Evolutionary conservation across 1,284 basidiomycete species (phyloP).

Genomic region (Cutaneotrichosporon sp.): DNA sequence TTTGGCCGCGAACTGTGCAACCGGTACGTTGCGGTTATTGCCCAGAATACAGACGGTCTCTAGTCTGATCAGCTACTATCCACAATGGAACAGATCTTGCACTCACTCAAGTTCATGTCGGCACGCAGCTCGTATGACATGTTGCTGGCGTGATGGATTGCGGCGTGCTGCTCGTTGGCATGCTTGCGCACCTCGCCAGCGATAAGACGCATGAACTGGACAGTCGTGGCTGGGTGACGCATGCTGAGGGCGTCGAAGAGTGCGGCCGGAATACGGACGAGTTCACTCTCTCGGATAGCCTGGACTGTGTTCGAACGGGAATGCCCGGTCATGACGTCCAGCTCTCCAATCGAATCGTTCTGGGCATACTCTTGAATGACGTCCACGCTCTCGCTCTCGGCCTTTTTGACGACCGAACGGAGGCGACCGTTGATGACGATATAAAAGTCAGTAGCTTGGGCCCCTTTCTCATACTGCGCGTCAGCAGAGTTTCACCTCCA

Average conservation of each 20-base stretch:
- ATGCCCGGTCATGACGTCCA: constrained; percentile 97
- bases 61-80: constrained; percentile 7
- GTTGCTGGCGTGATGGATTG: constrained; percentile 16
- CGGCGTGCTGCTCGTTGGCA: constrained; percentile 58
- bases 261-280: constrained; percentile 96
- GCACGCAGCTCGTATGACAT: constrained; percentile 60
- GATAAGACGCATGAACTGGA: constrained; percentile 92
- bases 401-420: constrained; percentile 67
- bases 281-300: constrained; percentile 95
- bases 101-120: constrained; percentile 92
- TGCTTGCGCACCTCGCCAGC: constrained; percentile 86
- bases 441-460: constrained; percentile 89
- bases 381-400: constrained; percentile 64
- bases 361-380: constrained; percentile 94
- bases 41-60: constrained; percentile 54
- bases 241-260: constrained; percentile 95
- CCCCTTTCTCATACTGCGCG: constrained; percentile 86
- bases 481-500: constrained; percentile 39
- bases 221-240: constrained; percentile 88
- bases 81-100: neutral
- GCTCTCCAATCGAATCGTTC: constrained; percentile 67
- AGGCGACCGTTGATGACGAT: constrained; percentile 98
- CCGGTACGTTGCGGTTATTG: constrained; percentile 72
- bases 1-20: constrained; percentile 82
- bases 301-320: constrained; percentile 85